phyloP scores from a whole-genome alignment of 2,329 filamentous ascomycete species.

The Colletotrichum sp. region DNA sequence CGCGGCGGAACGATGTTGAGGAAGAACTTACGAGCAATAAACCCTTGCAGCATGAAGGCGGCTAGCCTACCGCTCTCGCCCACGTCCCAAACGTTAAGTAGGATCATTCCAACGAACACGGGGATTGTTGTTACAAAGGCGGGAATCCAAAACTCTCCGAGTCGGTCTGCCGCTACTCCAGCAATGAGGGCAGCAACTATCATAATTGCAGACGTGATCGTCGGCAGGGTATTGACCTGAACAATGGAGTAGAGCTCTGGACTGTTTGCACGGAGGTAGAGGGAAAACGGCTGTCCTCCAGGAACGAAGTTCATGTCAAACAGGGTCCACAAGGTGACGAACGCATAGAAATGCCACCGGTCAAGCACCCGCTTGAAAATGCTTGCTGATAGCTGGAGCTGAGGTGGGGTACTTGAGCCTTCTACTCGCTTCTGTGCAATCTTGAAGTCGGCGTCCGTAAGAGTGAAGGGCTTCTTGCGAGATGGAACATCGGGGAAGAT shows the following conservation, averaged over 20 bases:
- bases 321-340: conserved; percentile 39
- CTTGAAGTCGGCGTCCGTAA: conserved; percentile 26
- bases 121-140: neutral
- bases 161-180: neutral
- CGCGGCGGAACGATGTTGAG: neutral
- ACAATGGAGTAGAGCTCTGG: neutral
- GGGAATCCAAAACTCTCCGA: neutral
- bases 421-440: conserved; percentile 33
- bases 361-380: conserved; percentile 41
- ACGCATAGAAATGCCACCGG: conserved; percentile 42
- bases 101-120: neutral
- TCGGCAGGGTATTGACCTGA: neutral
- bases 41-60: neutral
- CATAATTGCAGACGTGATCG: neutral
- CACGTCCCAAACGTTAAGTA: neutral
- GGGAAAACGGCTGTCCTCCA: conserved; percentile 36
- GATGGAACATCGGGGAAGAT: conserved; percentile 32
- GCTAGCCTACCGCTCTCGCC: neutral
- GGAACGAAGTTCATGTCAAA: conserved; percentile 39
- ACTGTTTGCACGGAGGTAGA: conserved; percentile 41
- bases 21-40: neutral
- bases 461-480: conserved; percentile 31
- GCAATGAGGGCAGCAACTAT: neutral
- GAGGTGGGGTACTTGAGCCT: conserved; percentile 29
- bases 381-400: conserved; percentile 32